phyloP scores from a whole-genome alignment of 179 eudicot genomes.

The Nepenthes alata region DNA sequence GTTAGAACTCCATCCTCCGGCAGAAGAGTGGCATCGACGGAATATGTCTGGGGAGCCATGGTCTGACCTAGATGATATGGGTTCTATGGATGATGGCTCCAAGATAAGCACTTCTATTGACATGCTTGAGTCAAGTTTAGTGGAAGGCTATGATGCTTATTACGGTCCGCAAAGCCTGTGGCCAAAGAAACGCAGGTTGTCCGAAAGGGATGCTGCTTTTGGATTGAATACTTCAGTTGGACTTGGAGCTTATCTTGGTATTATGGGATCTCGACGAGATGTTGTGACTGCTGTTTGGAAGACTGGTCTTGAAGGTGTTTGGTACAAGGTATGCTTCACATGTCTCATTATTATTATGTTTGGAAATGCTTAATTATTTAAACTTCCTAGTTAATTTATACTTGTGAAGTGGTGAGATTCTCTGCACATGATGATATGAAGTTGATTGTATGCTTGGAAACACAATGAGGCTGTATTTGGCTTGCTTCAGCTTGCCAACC shows the following conservation, averaged over 20 bases:
- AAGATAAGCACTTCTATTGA: constrained; percentile 34
- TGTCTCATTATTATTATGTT: not conserved
- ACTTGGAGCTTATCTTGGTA: constrained; percentile 93
- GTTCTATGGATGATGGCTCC: constrained; percentile 39
- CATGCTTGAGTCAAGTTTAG: constrained; percentile 30
- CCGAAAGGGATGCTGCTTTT: constrained; percentile 96
- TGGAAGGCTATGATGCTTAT: constrained; percentile 44
- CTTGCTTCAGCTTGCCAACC: not conserved
- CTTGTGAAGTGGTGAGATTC: too few relatives aligned
- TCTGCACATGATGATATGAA: too few relatives aligned
- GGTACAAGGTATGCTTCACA: constrained; percentile 65
- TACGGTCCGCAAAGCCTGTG: constrained; percentile 69
- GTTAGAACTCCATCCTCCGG: constrained; percentile 95
- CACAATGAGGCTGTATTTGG: not conserved
- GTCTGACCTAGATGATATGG: constrained; percentile 74
- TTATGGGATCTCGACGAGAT: constrained; percentile 97
- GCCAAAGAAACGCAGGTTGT: constrained; percentile 92
- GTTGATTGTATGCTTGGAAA: too few relatives aligned
- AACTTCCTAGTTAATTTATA: too few relatives aligned
- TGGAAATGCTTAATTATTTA: too few relatives aligned
- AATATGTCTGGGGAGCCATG: constrained; percentile 97
- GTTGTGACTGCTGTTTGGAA: constrained; percentile 95
- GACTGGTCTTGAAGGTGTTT: constrained; percentile 90
- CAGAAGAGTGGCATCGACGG: constrained; percentile 97
- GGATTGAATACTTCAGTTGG: constrained; percentile 91